Evolutionary conservation across 371 early-diverging fungal species (phyloP).

Genomic region (Fennellomyces sp.): DNA sequence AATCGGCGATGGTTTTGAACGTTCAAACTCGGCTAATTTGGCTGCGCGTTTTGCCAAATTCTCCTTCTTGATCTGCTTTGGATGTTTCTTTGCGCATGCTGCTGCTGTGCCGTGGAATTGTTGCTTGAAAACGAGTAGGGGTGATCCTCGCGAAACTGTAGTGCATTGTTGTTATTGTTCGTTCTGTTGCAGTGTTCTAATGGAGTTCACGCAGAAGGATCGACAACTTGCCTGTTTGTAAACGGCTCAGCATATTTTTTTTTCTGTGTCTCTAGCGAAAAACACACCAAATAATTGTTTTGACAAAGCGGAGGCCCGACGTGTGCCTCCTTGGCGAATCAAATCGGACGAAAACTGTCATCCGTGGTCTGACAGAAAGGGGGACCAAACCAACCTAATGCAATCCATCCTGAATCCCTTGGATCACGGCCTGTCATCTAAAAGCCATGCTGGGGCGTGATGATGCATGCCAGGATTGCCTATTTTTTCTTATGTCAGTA

Average conservation of each 20-base stretch:
- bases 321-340: no score
- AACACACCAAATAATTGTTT: no score
- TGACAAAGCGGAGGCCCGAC: no score
- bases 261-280: not conserved
- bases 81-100: constrained; percentile 48
- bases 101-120: constrained; percentile 44
- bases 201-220: not conserved
- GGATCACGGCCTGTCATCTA: no score
- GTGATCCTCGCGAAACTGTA: not conserved
- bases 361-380: no score
- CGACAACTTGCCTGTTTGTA: constrained; percentile 6
- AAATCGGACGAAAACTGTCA: no score
- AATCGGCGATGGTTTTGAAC: constrained; percentile 48
- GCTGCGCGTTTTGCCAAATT: constrained; percentile 50
- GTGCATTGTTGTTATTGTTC: not conserved
- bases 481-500: no score
- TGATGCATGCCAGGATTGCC: no score
- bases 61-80: constrained; percentile 55
- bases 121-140: constrained; percentile 8
- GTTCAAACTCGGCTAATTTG: constrained; percentile 42
- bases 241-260: constrained; percentile 3
- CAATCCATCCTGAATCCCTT: no score
- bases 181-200: not conserved
- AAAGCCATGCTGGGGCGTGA: no score
- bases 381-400: no score